A percentile compares a stretch with the other conserved stretches of the same genome.
These are phyloP conservation scores for Colletotrichum sp. DNA, from an alignment of 2,329 filamentous ascomycete genomes.

Conservation along the genomic window DNA sequence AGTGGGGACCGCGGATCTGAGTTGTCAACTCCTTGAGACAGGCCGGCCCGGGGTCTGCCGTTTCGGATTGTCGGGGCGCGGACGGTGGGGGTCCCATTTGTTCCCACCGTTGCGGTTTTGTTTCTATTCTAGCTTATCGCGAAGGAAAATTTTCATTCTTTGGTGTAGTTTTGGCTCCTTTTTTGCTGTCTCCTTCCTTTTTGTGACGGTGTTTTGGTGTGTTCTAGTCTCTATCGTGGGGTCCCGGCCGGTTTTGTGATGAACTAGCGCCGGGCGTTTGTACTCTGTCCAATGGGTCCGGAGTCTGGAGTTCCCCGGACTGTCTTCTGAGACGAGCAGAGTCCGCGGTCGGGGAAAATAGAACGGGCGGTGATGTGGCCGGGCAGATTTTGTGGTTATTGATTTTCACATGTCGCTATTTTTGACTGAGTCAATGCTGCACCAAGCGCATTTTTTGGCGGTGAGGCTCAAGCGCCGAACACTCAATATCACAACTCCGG, in stretches of 20 bases:
- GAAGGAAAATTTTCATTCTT: too few relatives aligned
- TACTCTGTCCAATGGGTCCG: not conserved
- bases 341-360: not conserved
- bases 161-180: not conserved
- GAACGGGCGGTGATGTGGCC: not conserved
- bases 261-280: not conserved
- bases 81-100: not conserved
- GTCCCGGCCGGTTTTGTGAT: not conserved
- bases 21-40: slow-evolving; percentile 15
- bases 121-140: slow-evolving; percentile 1
- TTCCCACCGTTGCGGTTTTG: not conserved
- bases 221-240: not conserved
- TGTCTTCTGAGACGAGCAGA: not conserved
- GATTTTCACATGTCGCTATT: not conserved
- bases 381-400: not conserved
- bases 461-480: not conserved
- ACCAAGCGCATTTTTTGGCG: not conserved
- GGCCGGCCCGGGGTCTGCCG: not conserved
- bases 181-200: not conserved
- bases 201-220: not conserved
- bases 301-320: not conserved
- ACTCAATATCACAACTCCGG: not conserved
- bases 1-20: not conserved
- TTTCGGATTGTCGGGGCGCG: slow-evolving; percentile 9
- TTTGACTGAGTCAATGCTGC: not conserved